phyloP scores from a whole-genome alignment of 768 basidiomycete species.

The Russula abietina region DNA sequence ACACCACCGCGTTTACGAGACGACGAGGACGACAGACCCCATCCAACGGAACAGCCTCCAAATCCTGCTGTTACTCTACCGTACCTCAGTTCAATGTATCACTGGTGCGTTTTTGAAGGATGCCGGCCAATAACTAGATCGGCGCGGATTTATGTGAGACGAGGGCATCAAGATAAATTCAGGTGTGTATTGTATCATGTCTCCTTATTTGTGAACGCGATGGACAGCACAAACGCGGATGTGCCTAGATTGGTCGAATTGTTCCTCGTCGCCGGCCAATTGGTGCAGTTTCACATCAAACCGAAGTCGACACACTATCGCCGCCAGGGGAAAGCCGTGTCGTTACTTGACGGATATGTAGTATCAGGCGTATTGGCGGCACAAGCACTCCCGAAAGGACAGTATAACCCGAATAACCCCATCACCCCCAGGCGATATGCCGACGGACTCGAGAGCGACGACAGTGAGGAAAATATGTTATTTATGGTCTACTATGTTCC shows the following conservation, averaged over 20 bases:
- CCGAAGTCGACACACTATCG: constrained; percentile 52
- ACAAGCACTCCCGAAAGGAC: constrained; percentile 54
- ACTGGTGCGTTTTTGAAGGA: constrained; percentile 80
- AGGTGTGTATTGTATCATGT: constrained; percentile 49
- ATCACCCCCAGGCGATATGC: constrained; percentile 68
- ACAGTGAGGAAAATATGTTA: constrained; percentile 80
- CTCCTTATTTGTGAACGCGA: background rate
- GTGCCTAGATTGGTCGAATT: constrained; percentile 56
- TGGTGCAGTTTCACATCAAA: constrained; percentile 67
- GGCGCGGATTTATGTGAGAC: constrained; percentile 67
- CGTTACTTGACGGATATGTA: constrained; percentile 70
- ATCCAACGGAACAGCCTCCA: constrained; percentile 44
- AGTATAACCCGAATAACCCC: constrained; percentile 50
- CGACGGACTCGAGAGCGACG: constrained; percentile 85
- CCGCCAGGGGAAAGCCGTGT: constrained; percentile 48
- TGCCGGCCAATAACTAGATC: constrained; percentile 71
- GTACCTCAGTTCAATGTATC: constrained; percentile 62
- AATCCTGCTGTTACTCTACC: constrained; percentile 50
- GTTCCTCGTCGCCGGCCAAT: constrained; percentile 66
- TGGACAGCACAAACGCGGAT: background rate
- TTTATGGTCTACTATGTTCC: constrained; percentile 74
- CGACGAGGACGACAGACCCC: constrained; percentile 36
- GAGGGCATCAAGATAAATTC: constrained; percentile 69
- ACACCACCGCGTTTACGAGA: constrained; percentile 49
- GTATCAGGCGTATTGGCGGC: constrained; percentile 83